Conservation (phyloP, 208 protist species). For the Leishmania braziliensis region DNA sequence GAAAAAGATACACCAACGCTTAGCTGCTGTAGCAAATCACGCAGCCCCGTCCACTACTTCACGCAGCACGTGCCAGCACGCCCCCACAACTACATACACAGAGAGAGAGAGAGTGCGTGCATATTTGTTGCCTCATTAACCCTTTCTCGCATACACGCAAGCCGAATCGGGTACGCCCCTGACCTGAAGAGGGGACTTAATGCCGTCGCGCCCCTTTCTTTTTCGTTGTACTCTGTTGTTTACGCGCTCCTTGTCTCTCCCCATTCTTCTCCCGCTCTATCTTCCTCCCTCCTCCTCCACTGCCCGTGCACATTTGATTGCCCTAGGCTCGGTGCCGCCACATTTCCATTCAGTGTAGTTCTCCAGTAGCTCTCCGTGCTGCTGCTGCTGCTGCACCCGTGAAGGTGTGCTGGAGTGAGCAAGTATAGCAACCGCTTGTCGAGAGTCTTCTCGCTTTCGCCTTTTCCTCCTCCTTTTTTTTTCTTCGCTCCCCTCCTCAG, state of each 20-base stretch:
- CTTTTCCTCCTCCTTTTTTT: not conserved
- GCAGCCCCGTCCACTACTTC: not conserved
- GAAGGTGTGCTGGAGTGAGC: not conserved
- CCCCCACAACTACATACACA: not conserved
- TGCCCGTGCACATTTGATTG: not conserved
- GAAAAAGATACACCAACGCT: not conserved
- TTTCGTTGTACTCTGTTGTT: not conserved
- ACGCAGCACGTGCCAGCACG: not conserved
- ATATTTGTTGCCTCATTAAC: not conserved
- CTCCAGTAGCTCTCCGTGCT: not conserved
- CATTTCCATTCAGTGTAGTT: not conserved
- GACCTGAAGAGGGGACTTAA: not conserved
- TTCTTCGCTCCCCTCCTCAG: not conserved
- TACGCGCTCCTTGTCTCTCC: not conserved
- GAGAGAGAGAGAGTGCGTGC: not conserved
- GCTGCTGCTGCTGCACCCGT: not conserved
- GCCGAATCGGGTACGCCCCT: not conserved
- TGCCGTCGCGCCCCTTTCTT: not conserved
- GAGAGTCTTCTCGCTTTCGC: not conserved
- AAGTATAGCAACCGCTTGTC: not conserved
- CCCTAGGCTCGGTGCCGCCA: not conserved
- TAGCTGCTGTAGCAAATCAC: not conserved
- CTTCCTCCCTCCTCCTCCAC: not conserved
- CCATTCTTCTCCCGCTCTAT: not conserved
- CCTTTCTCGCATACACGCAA: not conserved